phyloP scores from a whole-genome alignment of 257 asterid species.

The Solanum corneliomulleri region DNA sequence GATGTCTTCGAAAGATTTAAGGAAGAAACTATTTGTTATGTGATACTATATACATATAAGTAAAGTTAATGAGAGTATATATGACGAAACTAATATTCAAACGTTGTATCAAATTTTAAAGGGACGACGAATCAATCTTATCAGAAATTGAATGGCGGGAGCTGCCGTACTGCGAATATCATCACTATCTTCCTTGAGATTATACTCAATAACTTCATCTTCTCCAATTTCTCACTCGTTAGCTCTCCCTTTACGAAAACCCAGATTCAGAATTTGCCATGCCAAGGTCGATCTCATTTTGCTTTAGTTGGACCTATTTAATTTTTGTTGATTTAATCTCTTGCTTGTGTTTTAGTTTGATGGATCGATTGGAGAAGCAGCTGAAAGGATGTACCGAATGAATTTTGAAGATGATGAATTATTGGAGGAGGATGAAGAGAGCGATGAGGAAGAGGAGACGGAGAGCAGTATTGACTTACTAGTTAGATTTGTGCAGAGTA shows the following conservation, averaged over 20 bases:
- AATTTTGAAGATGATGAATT: slow-evolving; percentile 9
- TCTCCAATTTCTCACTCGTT: background rate
- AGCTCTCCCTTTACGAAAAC: background rate
- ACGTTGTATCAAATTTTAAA: too few relatives aligned
- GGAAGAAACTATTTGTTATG: too few relatives aligned
- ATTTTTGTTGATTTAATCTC: background rate
- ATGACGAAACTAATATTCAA: too few relatives aligned
- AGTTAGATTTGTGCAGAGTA: slow-evolving; percentile 16
- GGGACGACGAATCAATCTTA: background rate
- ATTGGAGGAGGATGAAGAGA: slow-evolving; percentile 10
- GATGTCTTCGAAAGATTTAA: too few relatives aligned
- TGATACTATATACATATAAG: too few relatives aligned
- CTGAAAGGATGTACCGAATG: slow-evolving; percentile 8
- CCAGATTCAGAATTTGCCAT: background rate
- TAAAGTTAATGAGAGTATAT: too few relatives aligned
- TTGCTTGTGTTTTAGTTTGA: background rate
- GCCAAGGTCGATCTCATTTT: slow-evolving; percentile 8
- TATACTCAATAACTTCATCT: background rate
- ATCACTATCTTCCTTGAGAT: background rate
- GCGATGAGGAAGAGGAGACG: slow-evolving; percentile 17
- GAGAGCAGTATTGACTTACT: slow-evolving; percentile 26
- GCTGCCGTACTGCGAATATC: background rate
- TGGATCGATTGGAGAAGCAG: slow-evolving; percentile 7
- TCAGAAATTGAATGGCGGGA: slow-evolving; percentile 2
- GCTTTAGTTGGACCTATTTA: background rate